A percentile compares a stretch with the other conserved stretches of the same genome.
These are phyloP conservation scores for Wallacemonas sp. DNA, from an alignment of 208 protist genomes.

Conservation along the genomic window DNA sequence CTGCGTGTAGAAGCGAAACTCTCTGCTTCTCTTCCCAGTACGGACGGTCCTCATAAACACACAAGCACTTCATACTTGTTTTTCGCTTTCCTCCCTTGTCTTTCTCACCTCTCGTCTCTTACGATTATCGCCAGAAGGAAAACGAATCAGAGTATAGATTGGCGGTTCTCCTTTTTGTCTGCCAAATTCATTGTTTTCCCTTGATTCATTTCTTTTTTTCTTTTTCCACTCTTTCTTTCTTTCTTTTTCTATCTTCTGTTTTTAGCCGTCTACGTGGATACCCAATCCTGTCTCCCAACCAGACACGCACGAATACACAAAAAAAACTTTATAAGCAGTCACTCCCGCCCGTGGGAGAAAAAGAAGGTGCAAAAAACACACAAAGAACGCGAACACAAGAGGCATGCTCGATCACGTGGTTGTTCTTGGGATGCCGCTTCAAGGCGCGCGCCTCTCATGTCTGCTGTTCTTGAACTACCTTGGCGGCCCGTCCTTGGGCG, in stretches of 20 bases:
- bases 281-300: too few relatives aligned
- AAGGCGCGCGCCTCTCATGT: slow-evolving; percentile 31
- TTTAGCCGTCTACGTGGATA: too few relatives aligned
- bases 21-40: too few relatives aligned
- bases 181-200: background rate
- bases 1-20: too few relatives aligned
- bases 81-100: slow-evolving; percentile 5
- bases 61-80: too few relatives aligned
- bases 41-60: too few relatives aligned
- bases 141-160: slow-evolving; percentile 16
- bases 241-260: slow-evolving; percentile 12
- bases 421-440: slow-evolving; percentile 23
- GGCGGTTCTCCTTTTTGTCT: background rate
- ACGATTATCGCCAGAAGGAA: background rate
- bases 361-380: slow-evolving; percentile 3
- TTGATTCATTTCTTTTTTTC: slow-evolving; percentile 20
- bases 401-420: slow-evolving; percentile 8
- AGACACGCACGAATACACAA: too few relatives aligned
- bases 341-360: too few relatives aligned
- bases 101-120: background rate
- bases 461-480: slow-evolving; percentile 69
- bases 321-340: too few relatives aligned
- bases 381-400: background rate
- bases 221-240: slow-evolving; percentile 26
- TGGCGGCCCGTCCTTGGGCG: slow-evolving; percentile 37